Evolutionary conservation across 768 basidiomycete genomes (phyloP).

Genomic region (Leccinum sublutescens): DNA sequence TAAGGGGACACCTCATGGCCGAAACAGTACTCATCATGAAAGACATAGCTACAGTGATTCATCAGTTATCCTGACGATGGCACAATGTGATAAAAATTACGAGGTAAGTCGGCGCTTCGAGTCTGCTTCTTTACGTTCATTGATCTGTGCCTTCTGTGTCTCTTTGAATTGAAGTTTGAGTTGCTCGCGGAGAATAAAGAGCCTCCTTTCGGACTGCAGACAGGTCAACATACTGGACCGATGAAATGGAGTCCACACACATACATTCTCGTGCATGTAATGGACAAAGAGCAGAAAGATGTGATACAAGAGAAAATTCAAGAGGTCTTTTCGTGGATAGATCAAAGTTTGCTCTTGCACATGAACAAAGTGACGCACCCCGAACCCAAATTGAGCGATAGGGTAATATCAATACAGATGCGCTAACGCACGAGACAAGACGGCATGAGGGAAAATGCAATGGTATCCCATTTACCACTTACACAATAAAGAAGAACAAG

Average conservation of each 20-base stretch:
- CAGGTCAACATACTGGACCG: conserved; percentile 3
- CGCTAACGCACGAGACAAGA: conserved; percentile 21
- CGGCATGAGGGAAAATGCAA: conserved; percentile 19
- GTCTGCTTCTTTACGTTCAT: conserved; percentile 72
- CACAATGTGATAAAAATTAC: conserved; percentile 42
- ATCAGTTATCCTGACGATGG: neutral
- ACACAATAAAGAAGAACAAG: conserved; percentile 52
- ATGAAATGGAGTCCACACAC: conserved; percentile 31
- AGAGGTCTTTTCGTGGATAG: conserved; percentile 45
- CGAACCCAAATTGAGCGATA: conserved; percentile 35
- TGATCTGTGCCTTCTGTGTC: conserved; percentile 71
- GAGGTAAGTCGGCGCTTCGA: conserved; percentile 80
- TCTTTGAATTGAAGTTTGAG: conserved; percentile 72
- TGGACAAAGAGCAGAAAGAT: conserved; percentile 77
- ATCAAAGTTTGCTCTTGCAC: conserved; percentile 6
- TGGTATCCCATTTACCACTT: conserved; percentile 24
- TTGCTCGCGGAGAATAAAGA: conserved; percentile 70
- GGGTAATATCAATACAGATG: conserved; percentile 39
- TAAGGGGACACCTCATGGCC: conserved; percentile 6
- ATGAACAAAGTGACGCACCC: conserved; percentile 30
- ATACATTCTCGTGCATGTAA: conserved; percentile 60
- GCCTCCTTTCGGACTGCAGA: conserved; percentile 49
- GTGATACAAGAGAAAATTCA: conserved; percentile 78
- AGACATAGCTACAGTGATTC: conserved; percentile 54
- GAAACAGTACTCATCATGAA: conserved; percentile 60